phyloP scores from a whole-genome alignment of 805 yeast species.

The Yamadazyma takamatsuzukensis region DNA sequence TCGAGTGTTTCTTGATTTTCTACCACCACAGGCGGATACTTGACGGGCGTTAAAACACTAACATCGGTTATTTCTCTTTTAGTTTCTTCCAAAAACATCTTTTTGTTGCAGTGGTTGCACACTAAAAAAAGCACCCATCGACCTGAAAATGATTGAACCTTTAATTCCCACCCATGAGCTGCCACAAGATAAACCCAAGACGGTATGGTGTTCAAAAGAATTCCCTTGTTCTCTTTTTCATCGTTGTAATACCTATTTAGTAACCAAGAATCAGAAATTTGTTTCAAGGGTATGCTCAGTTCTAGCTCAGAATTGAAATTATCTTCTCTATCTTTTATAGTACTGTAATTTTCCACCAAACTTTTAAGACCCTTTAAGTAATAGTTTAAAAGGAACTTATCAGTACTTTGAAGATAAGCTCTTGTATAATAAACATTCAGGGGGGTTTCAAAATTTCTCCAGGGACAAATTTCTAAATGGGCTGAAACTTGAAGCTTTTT shows the following conservation, averaged over 20 bases:
- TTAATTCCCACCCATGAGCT: conserved; percentile 34
- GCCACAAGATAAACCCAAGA: conserved; percentile 34
- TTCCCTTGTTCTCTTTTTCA: conserved; percentile 31
- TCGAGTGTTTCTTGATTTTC: conserved; percentile 17
- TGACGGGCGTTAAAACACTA: conserved; percentile 27
- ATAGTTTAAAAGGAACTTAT: conserved; percentile 23
- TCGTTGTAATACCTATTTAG: conserved; percentile 26
- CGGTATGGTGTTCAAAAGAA: conserved; percentile 22
- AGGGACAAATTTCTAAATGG: conserved; percentile 31
- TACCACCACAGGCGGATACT: conserved; percentile 19
- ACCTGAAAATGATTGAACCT: conserved; percentile 25
- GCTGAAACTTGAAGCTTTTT: conserved; percentile 21
- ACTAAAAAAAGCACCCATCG: conserved; percentile 26
- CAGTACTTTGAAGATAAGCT: conserved; percentile 27
- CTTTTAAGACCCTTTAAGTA: conserved; percentile 26
- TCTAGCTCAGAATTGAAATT: no score
- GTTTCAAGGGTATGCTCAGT: conserved; percentile 12
- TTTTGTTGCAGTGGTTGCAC: conserved; percentile 36
- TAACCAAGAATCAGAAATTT: conserved; percentile 30
- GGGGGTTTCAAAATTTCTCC: conserved; percentile 35
- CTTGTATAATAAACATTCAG: conserved; percentile 31
- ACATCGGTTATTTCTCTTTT: conserved; percentile 2
- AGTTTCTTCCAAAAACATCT: conserved; percentile 24
- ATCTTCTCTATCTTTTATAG: conserved; percentile 6
- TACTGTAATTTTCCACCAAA: conserved; percentile 20